Base-by-base conservation (phyloP, 352 stramenopile species). In the Phytopythium mirpurense region DNA sequence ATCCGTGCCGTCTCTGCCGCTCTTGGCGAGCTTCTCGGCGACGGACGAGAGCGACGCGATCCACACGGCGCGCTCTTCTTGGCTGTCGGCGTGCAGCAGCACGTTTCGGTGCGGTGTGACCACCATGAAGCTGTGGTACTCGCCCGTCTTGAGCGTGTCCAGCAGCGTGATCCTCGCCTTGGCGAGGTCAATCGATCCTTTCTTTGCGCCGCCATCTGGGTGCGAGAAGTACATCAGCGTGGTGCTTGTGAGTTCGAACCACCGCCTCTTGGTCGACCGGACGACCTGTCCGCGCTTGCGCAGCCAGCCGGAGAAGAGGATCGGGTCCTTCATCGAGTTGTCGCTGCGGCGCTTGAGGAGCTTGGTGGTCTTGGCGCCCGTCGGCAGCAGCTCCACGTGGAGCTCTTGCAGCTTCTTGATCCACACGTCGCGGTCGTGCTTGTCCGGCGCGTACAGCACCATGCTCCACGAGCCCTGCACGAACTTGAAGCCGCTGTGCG, bases 181-280 rank as follows among this genome's bases (percentile, higher is more conserved):
- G 3, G 62, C 60, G 41, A 95, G 67, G 16, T 88, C 74, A 24
- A 95, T 62, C 4, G 74, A 70, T 23, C 84, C 84, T 70, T 92
- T 91, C 37, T 80, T 80, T 16, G 75, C 85, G 6, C 74, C 77
- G 15, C 78, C 74, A 55, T 93, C 68, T 5, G 84, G 84, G 54
- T 92, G 78, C 49, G 78, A 71, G 54, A 74, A 93, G 59, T 95
- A 95, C 58, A 76, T 70, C 36, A 95, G 73, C 42, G 68, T 87
- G 0, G 65, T 68, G 52, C 54, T 75, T 1, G 80, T 79, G 12
- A 95, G 76, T 58, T 91, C 81, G 42, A 95, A 95, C 82, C 82
- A 95, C 10, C 84, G 70, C 8, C 84, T 78, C 70, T 95, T 93
- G n/a, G 79, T 89, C 29, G 75, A 88, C 62, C 91, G 89, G 29